Percentiles rank a stretch among this genome's conserved stretches.
Evolutionary conservation across 441 rosid species (phyloP).

Genomic region (Iberis amara): DNA sequence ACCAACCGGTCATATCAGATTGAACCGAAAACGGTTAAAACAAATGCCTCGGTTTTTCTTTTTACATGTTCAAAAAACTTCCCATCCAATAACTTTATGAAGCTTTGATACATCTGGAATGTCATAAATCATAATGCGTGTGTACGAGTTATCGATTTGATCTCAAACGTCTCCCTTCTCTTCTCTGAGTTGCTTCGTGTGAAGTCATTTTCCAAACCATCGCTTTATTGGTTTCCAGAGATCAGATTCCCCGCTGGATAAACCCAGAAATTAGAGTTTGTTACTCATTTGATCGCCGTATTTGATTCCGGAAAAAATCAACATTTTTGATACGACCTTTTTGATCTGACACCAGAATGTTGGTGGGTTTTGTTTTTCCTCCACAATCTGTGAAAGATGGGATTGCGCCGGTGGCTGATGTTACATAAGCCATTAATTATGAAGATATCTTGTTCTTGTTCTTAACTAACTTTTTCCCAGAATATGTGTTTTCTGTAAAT

Average conservation of each 20-base stretch:
- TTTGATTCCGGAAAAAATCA: background rate
- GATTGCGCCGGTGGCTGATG: no score
- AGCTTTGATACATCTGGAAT: conserved; percentile 5
- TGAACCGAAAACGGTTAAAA: no score
- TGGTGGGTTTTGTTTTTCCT: conserved; percentile 23
- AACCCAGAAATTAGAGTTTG: background rate
- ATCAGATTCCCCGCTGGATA: background rate
- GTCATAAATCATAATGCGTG: conserved; percentile 8
- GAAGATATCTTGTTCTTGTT: no score
- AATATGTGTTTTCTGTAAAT: no score
- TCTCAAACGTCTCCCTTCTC: conserved; percentile 26
- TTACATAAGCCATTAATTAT: no score
- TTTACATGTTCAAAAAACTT: background rate
- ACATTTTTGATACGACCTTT: conserved; percentile 17
- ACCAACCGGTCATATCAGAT: conserved; percentile 3
- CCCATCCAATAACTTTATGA: conserved; percentile 13
- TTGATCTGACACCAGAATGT: conserved; percentile 20
- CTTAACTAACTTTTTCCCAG: no score
- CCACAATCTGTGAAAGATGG: no score
- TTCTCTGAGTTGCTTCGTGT: background rate
- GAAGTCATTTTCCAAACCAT: background rate
- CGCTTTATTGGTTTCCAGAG: conserved; percentile 6
- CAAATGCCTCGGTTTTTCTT: no score
- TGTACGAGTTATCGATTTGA: conserved; percentile 24
- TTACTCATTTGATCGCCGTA: no score